Evolutionary conservation across 1,284 basidiomycete genomes (phyloP), one percentile per base, ranked within the genome.

Genomic region (Ustilago shanxiensis): DNA sequence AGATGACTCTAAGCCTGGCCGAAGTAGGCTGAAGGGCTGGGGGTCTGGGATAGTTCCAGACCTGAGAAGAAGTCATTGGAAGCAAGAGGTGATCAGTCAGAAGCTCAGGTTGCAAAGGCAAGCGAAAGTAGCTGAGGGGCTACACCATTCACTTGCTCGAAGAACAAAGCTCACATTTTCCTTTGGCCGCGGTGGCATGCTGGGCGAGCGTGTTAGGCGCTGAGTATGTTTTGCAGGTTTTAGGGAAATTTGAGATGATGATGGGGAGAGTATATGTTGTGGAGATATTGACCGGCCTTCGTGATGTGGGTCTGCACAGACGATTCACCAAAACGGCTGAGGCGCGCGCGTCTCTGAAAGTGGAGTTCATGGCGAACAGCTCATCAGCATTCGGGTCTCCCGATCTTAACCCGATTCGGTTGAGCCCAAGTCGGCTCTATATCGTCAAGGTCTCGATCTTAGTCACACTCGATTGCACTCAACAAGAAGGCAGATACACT

Each of bases 21-120:
- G 69, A 53, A 0, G 81, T 82, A 5, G 55, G 70, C 66, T 83
- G 77, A 3, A 84, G 72, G 6, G 79, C 77, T 1, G 83, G 82
- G 3, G 83, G 83, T 28, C 83, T 75, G 13, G 83, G 83, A 52
- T 85, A 85, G 60, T 77, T 76, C 83, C 83, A 85, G 33, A 83
- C 81, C 57, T 80, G 56, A 26, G 20, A 35, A 9, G 24, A 18
- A 9, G 24, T 29, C 5, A 26, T 18, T 10, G 13, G 18, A 28
- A 35, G 33, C 29, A 35, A 35, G 28, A 26, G 54, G 2, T 31
- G 13, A 24, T 31, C 24, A 39, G 50, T 51, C 22, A 9, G 28
- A 49, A 31, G 28, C 26, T 55, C 35, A 55, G 9, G 7, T 20
- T 31, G 41, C 7, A 35, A 7, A 11, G 39, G 13, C 49, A 47